Conservation (phyloP, 1,284 basidiomycete species). For the Macrocystidia cucumis region DNA sequence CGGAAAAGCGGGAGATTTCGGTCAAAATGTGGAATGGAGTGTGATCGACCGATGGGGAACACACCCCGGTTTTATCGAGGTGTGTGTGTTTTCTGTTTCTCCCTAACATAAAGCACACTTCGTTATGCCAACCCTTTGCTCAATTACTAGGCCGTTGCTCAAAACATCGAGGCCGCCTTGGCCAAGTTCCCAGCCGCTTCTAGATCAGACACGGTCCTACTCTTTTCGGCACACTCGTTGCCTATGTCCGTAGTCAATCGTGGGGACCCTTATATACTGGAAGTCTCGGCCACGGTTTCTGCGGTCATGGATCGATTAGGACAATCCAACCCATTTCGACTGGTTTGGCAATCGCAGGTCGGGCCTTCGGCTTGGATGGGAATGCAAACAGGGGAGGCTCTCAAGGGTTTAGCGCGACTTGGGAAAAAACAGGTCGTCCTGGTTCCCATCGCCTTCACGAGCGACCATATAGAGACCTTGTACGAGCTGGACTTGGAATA, state of each 20-base stretch:
- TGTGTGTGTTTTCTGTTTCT: constrained; percentile 25
- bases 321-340: constrained; percentile 78
- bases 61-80: constrained; percentile 90
- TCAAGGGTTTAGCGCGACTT: constrained; percentile 88
- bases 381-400: constrained; percentile 87
- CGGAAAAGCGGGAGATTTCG: constrained; percentile 47
- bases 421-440: constrained; percentile 86
- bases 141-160: constrained; percentile 70
- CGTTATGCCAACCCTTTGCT: not conserved
- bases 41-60: constrained; percentile 98
- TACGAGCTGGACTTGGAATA: constrained; percentile 97
- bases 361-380: constrained; percentile 99
- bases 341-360: constrained; percentile 98
- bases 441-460: constrained; percentile 97
- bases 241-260: constrained; percentile 98
- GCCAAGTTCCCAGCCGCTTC: constrained; percentile 68
- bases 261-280: constrained; percentile 94
- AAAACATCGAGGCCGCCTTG: constrained; percentile 83
- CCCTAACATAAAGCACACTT: not conserved
- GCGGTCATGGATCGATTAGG: constrained; percentile 84
- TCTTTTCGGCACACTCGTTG: constrained; percentile 97
- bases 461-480: constrained; percentile 98
- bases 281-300: constrained; percentile 91
- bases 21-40: constrained; percentile 83
- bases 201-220: constrained; percentile 72